Evolutionary conservation across 495 filamentous ascomycete genomes (phyloP), one percentile per base, ranked within the genome.

Genomic region (Xylaria venustula): DNA sequence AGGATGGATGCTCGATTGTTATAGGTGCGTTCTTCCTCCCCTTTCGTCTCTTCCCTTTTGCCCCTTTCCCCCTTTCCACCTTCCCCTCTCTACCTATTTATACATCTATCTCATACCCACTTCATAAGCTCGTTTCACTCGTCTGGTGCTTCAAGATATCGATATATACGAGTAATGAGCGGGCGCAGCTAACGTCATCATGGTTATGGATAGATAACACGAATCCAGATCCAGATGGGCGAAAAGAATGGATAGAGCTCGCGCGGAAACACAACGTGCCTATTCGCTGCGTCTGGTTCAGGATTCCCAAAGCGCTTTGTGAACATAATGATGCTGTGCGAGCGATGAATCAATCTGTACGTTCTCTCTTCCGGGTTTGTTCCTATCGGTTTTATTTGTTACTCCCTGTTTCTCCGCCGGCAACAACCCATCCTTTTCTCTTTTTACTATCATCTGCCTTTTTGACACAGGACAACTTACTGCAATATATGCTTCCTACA

Each of bases 291-390:
- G 75, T 97, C 4, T 88, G 90, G 65, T 96, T 98, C 74, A 89
- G 88, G 48, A 85, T 91, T 15, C 74, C 85, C 1, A 67, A 84
- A 9, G 81, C 83, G 37, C 64, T 98, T 4, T 97, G 92, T 74
- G 84, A 89, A 70, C 94, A 98, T 73, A 98, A 98, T 68, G 89
- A 94, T 68, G 85, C 86, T 0, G 91, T 95, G 30, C 83, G 94
- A 64, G 86, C 91, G 0, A 75, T 93, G 52, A 91, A 90, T 62
- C 76, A 79, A 25, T 56, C 65, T 26, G 72, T 82, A 58, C 66
- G 81, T 75, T 64, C n/a, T n/a, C n/a, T 3, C 19, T 69, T 36
- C 25, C 52, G 19, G 67, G 63, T 40, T 48, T n/a, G n/a, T n/a
- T n/a, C n/a, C n/a, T n/a, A n/a, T n/a, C n/a, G n/a, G n/a, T n/a